Conservation (phyloP, 257 asterid species). For the Cruciata laevipes region DNA sequence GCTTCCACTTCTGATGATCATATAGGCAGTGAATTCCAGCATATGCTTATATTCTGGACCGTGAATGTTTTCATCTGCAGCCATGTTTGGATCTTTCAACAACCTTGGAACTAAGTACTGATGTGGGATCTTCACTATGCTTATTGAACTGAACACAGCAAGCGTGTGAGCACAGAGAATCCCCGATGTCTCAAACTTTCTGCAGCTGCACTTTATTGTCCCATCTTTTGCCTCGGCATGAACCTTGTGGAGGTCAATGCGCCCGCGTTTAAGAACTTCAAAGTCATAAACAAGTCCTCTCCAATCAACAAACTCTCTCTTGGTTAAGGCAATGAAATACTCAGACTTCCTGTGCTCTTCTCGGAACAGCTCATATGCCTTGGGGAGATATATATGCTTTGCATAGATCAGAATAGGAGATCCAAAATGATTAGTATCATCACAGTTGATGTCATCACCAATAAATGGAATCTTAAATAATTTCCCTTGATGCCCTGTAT, state of each 20-base stretch:
- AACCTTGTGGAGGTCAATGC: not conserved
- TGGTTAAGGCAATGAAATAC: too few species aligned
- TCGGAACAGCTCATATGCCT: conserved; percentile 1
- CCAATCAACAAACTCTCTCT: not conserved
- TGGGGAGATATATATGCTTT: conserved; percentile 1
- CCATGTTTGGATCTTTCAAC: not conserved
- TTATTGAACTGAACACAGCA: conserved; percentile 5
- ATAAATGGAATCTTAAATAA: not conserved
- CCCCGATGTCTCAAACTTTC: conserved; percentile 9
- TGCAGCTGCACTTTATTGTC: conserved; percentile 19
- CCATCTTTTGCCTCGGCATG: conserved; percentile 16
- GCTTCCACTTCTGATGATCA: not conserved
- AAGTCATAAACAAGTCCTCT: conserved; percentile 6
- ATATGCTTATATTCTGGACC: conserved; percentile 7
- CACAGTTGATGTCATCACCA: not conserved
- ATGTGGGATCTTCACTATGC: conserved; percentile 14
- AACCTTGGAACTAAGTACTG: conserved; percentile 2
- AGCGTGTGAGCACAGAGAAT: conserved; percentile 21
- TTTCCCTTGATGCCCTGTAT: not conserved
- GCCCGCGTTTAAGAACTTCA: not conserved
- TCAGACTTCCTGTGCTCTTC: conserved; percentile 19
- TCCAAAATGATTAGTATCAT: conserved; percentile 6
- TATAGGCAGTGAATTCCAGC: not conserved
- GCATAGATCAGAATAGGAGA: conserved; percentile 18
- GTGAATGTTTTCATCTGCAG: not conserved